Evolutionary conservation across 2,329 filamentous ascomycete genomes (phyloP), one percentile per base, ranked within the genome.

Genomic region (Parasarocladium wereldwijsianum): DNA sequence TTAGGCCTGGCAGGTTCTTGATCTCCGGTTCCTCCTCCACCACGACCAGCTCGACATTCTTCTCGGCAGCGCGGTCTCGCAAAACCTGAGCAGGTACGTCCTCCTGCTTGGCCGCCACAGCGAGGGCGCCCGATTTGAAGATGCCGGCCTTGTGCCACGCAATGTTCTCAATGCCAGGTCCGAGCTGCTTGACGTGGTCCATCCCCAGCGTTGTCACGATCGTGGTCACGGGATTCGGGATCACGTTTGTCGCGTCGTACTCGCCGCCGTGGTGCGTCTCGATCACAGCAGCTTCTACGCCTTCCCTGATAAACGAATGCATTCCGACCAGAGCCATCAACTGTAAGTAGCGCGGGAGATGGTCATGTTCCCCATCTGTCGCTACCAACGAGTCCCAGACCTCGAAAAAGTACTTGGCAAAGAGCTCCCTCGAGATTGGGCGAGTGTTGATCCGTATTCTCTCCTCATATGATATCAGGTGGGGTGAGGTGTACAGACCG

Each of bases 141-240:
- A 67, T 64, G 0, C 62, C 63, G 8, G 57, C 50, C 40, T 67
- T 67, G 37, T 66, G 58, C 61, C 60, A 65, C 3, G 61, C 58
- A 33, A 66, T 62, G 34, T 58, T 49, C 15, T 59, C 53, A 20
- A 66, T 49, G 1, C 52, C 58, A 7, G 49, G 44, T 3, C 63
- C 62, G 1, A 67, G 47, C 16, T 49, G 39, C 11, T 41, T 41
- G 13, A 57, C 45, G 40, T 68, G 62, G 40, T 67, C 62, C 34
- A 66, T 53, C 1, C 59, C 60, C 12, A 67, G 40, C 2, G 50
- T 45, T 2, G 60, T 59, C 21, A 66, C 58, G 6, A 45, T 60
- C 1, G 57, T 59, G 8, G 50, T 59, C 13, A 53, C 42, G 14
- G 61, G 59, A 6, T 43, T 39, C 4, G 46, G 38, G 4, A 68